These are phyloP conservation scores for Cladosporium sp. DNA, from an alignment of 2,329 filamentous ascomycete species.

Conservation along the genomic window DNA sequence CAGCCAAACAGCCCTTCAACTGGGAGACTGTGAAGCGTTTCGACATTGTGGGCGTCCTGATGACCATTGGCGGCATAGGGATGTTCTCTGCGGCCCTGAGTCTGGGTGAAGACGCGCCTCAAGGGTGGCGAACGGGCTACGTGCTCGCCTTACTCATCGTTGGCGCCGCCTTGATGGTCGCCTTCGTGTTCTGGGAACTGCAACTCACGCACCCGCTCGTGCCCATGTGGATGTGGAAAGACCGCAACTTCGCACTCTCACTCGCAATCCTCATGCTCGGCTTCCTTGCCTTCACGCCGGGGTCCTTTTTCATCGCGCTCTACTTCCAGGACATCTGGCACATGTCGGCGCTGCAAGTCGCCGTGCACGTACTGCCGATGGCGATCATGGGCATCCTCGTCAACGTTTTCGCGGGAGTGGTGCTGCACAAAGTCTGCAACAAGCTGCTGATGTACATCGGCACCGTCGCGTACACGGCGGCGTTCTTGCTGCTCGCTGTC, in stretches of 20 bases:
- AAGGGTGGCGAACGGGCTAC: conserved; percentile 58
- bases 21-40: conserved; percentile 50
- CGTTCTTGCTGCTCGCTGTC: conserved; percentile 52
- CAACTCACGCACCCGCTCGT: conserved; percentile 41
- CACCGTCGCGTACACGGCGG: conserved; percentile 37
- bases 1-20: conserved; percentile 40
- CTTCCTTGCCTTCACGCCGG: conserved; percentile 52
- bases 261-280: conserved; percentile 53
- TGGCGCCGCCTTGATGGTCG: conserved; percentile 49
- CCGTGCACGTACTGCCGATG: conserved; percentile 60
- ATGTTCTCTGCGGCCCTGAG: conserved; percentile 58
- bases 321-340: conserved; percentile 55
- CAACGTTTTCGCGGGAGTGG: conserved; percentile 55
- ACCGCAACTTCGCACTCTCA: conserved; percentile 59
- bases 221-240: conserved; percentile 53
- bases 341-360: conserved; percentile 52
- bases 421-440: conserved; percentile 60
- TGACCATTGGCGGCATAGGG: conserved; percentile 60
- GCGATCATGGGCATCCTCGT: conserved; percentile 56
- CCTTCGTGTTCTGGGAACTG: conserved; percentile 59
- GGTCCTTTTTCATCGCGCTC: conserved; percentile 47
- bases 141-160: conserved; percentile 58
- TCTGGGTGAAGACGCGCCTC: conserved; percentile 48
- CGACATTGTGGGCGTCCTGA: conserved; percentile 54
- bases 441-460: conserved; percentile 54